Percentiles rank a stretch among this genome's conserved stretches.
These are phyloP conservation scores for Ophiostoma quercus DNA, from an alignment of 2,329 filamentous ascomycete genomes.

Conservation along the genomic window DNA sequence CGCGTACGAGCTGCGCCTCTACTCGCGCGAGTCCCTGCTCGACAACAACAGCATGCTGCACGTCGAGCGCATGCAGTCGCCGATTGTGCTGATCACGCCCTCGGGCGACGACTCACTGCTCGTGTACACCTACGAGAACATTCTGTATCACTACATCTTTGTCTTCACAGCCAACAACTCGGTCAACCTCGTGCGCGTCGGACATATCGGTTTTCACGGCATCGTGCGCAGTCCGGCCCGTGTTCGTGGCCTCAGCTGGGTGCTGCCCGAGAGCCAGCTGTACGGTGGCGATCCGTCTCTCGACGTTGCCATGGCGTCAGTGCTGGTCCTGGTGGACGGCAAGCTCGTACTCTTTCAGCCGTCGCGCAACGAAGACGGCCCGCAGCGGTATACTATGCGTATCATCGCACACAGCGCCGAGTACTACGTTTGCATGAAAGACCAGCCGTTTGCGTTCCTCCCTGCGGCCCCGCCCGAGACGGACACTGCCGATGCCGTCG, in stretches of 20 bases:
- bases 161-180: slow-evolving; percentile 59
- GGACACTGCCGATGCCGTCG: background rate
- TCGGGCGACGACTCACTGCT: slow-evolving; percentile 91
- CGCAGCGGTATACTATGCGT: slow-evolving; percentile 96
- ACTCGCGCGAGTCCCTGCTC: slow-evolving; percentile 77
- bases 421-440: slow-evolving; percentile 87
- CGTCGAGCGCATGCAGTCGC: slow-evolving; percentile 70
- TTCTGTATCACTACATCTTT: slow-evolving; percentile 92
- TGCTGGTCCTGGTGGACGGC: slow-evolving; percentile 93
- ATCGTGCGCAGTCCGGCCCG: slow-evolving; percentile 90
- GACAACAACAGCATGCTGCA: slow-evolving; percentile 69
- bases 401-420: slow-evolving; percentile 94
- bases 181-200: slow-evolving; percentile 81
- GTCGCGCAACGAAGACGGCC: slow-evolving; percentile 71
- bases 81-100: slow-evolving; percentile 82
- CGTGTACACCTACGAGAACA: slow-evolving; percentile 95
- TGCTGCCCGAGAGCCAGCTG: slow-evolving; percentile 84
- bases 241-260: slow-evolving; percentile 91
- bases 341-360: slow-evolving; percentile 91
- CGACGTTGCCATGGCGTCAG: slow-evolving; percentile 87
- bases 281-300: slow-evolving; percentile 89
- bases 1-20: slow-evolving; percentile 82
- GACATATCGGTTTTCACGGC: slow-evolving; percentile 94
- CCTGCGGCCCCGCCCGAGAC: slow-evolving; percentile 12
- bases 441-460: slow-evolving; percentile 55